Evolutionary conservation across 768 basidiomycete species (phyloP), one percentile per base, ranked within the genome.

Genomic region (Ramaria sp.): DNA sequence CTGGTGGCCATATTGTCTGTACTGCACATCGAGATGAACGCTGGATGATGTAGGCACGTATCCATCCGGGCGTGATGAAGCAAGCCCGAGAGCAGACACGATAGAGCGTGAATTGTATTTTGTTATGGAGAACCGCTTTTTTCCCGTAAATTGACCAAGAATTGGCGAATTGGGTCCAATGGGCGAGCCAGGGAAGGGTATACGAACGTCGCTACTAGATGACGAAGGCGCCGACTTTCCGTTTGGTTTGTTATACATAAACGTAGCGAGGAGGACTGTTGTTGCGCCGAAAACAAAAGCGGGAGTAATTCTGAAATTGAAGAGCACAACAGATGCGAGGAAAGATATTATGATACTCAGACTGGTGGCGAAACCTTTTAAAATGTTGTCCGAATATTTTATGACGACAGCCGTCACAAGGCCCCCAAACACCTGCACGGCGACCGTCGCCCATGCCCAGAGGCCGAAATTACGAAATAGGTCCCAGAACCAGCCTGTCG

Each of bases 311-410:
- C 77, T 77, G 74, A 94, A 92, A 66, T 87, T 73, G 76, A 98
- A 97, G 36, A 97, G 80, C 20, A 81, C 81, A 50, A 96, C 85
- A 4, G 88, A 92, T 2, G 88, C 92, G 54, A 93, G 74, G 79
- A 96, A 98, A 24, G 92, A 93, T 58, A 97, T 81, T 64, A 97
- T 83, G 66, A 97, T 97, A 69, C 85, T 88, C 58, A 98, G 74
- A 59, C 85, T 88, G 3, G 95, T 97, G 10, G 95, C 95, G 64
- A 98, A 97, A 32, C 95, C 95, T 69, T 93, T 92, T 66, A 87
- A 73, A 59, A 86, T 88, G 68, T 93, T 94, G 67, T 90, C 89
- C 45, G 88, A 83, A 66, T 94, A 93, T 64, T 93, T 88, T 77
- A 95, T 95, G 37, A 95, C 93, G 68, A 95, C 71, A 1, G 93